These are phyloP conservation scores for Aspergillus sergii DNA, from an alignment of 2,329 filamentous ascomycete genomes.

Conservation along the genomic window DNA sequence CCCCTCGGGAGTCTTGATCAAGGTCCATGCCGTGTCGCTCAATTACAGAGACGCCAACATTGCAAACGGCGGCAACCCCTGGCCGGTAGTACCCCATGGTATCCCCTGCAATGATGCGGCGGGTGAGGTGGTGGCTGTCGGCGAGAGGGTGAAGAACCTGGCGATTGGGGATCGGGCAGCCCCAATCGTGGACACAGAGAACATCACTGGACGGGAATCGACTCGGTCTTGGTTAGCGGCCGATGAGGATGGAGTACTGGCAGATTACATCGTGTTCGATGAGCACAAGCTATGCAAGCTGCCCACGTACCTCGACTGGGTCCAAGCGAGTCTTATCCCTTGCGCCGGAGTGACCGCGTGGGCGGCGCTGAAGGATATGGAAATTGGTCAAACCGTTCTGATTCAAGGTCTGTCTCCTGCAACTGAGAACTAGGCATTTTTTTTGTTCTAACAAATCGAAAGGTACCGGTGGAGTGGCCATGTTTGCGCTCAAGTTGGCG, in stretches of 20 bases:
- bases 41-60: slow-evolving; percentile 32
- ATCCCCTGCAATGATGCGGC: slow-evolving; percentile 47
- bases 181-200: slow-evolving; percentile 44
- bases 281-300: slow-evolving; percentile 41
- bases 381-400: slow-evolving; percentile 45
- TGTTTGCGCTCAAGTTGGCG: slow-evolving; percentile 40
- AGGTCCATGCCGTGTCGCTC: slow-evolving; percentile 25
- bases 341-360: slow-evolving; percentile 52
- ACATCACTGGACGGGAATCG: slow-evolving; percentile 42
- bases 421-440: no score
- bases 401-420: slow-evolving; percentile 42
- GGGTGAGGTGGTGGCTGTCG: slow-evolving; percentile 44
- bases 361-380: slow-evolving; percentile 45
- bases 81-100: slow-evolving; percentile 36
- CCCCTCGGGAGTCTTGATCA: slow-evolving; percentile 30
- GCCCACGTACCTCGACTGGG: slow-evolving; percentile 42
- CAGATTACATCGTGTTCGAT: slow-evolving; percentile 46
- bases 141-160: slow-evolving; percentile 37
- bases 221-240: slow-evolving; percentile 48
- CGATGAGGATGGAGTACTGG: slow-evolving; percentile 49
- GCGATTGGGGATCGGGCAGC: slow-evolving; percentile 41
- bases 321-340: slow-evolving; percentile 41
- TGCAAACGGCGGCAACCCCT: slow-evolving; percentile 41
- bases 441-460: neutral
- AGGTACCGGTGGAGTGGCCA: slow-evolving; percentile 42